Evolutionary conservation across 306 rosid species (phyloP).

Genomic region (Hippophae tibetana): DNA sequence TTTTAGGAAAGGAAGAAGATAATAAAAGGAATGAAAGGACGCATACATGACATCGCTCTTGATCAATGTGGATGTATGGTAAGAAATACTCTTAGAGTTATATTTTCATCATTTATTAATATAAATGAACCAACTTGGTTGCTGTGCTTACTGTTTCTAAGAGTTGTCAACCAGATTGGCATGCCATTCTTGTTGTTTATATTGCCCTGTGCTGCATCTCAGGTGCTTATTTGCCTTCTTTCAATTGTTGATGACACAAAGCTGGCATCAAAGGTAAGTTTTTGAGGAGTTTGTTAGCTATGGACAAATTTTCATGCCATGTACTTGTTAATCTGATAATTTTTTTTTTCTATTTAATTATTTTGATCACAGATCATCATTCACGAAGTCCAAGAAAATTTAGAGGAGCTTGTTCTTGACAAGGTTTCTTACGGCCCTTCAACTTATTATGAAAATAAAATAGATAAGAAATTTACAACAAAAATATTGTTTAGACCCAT

Average conservation of each 20-base stretch:
- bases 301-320: constrained; percentile 9
- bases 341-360: constrained; percentile 10
- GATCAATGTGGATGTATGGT: constrained; percentile 84
- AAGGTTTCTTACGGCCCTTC: constrained; percentile 38
- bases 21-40: constrained; percentile 87
- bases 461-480: no score
- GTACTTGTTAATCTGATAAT: constrained; percentile 5
- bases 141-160: no score
- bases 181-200: not conserved
- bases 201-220: constrained; percentile 3
- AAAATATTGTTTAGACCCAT: no score
- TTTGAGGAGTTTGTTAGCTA: constrained; percentile 18
- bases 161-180: no score
- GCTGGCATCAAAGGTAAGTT: constrained; percentile 68
- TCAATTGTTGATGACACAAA: constrained; percentile 90
- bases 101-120: not conserved
- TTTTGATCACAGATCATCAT: constrained; percentile 54
- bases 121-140: not conserved
- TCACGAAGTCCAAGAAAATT: constrained; percentile 49
- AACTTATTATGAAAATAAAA: no score
- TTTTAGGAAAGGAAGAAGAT: constrained; percentile 90
- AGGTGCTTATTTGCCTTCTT: constrained; percentile 74
- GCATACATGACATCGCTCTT: constrained; percentile 48
- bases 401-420: constrained; percentile 69
- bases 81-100: constrained; percentile 20